These are phyloP conservation scores for Quercus wislizeni DNA, from an alignment of 306 rosid species.

Conservation along the genomic window DNA sequence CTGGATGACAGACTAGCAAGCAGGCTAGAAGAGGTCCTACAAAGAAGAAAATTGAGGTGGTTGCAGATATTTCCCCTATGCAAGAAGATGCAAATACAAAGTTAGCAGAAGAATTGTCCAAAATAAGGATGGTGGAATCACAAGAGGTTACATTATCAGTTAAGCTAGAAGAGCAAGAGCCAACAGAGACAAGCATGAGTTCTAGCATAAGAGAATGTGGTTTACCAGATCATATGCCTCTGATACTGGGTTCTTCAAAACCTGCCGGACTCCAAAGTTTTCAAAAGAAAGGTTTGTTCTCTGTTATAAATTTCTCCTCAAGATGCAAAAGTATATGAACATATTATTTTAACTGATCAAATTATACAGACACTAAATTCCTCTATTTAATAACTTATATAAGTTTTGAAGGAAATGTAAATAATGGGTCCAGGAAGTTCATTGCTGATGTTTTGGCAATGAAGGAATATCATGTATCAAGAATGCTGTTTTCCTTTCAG, in stretches of 20 bases:
- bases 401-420: background rate
- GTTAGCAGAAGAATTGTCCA: constrained; percentile 69
- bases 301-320: constrained; percentile 12
- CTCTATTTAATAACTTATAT: background rate
- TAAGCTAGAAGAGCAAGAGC: constrained; percentile 26
- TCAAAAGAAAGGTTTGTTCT: constrained; percentile 50
- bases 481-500: background rate
- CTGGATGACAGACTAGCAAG: constrained; percentile 25
- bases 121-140: constrained; percentile 63
- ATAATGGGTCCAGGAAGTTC: background rate
- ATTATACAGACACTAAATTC: background rate
- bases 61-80: constrained; percentile 29
- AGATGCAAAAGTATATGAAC: constrained; percentile 14
- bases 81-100: constrained; percentile 57
- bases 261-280: constrained; percentile 29
- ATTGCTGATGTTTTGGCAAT: background rate
- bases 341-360: constrained; percentile 1
- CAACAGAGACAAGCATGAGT: constrained; percentile 19
- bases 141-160: constrained; percentile 24
- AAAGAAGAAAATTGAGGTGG: constrained; percentile 34
- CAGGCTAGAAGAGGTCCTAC: constrained; percentile 40
- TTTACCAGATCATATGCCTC: constrained; percentile 19
- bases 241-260: constrained; percentile 30
- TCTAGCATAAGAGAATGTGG: constrained; percentile 26
- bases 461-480: background rate